Base-by-base conservation (phyloP, 371 early-diverging fungal species). In the Rhizopus delemar region DNA sequence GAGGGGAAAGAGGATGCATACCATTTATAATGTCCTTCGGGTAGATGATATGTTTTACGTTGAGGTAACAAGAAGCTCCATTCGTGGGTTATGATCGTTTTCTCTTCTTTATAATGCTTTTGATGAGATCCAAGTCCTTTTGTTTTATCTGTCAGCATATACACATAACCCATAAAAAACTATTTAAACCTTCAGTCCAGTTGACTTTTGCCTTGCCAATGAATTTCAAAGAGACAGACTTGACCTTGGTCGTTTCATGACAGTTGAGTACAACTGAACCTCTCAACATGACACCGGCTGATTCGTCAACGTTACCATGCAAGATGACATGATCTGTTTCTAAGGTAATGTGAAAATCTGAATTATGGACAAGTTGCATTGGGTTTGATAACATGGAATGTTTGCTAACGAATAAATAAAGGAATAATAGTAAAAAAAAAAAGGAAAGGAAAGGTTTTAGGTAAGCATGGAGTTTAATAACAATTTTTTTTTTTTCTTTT, bases 81-180 rank as follows among this genome's bases (percentile, higher is more conserved):
- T 56, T 71, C 73, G 33, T 81, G 78, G 31, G 70, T 66, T 28
- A 77, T 66, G n/a, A 81, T 65, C 0, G 68, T 68, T 31, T 60
- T 66, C 53, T 75, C 73, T 6, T 80, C 73, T 54, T 71, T 73
- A 46, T 69, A 69, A 60, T 75, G 74, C 3, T 70, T 68, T 51
- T 80, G 81, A 53, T 75, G 75, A 34, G 77, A 74, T 32, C 80
- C 80, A 16, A 68, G 51, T 12, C 75, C 75, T 75, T 28, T 13
- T 4, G 15, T 11, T 41, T 41, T 38, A 39, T 50, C n/a, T 7
- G 11, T n/a, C 9, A 41, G 22, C 13, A 46, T 52, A 45, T n/a
- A 56, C 6, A 11, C 28, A 46, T 12, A 22, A 31, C 8, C 8
- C 6, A 22, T 41, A 73, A 11, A 38, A 38, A 22, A 22, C 13